Conservation (phyloP, 2,329 filamentous ascomycete species). For the Mollisia scopiformis region DNA sequence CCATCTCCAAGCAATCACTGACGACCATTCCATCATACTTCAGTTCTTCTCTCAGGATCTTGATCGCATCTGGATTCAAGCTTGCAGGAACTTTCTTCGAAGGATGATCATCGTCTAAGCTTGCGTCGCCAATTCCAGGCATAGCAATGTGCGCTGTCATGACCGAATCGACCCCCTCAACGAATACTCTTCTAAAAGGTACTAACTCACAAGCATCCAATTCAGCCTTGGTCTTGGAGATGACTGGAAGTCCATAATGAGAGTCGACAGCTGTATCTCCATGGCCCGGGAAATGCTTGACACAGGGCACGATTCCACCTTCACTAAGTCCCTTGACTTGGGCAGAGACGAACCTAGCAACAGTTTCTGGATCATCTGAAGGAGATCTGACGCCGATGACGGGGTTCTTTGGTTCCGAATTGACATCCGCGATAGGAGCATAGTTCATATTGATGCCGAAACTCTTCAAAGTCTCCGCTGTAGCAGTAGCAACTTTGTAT, state of each 20-base stretch:
- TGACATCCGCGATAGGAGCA: conserved; percentile 47
- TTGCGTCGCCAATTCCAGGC: conserved; percentile 33
- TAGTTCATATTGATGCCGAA: conserved; percentile 51
- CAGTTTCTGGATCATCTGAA: conserved; percentile 44
- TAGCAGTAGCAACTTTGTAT: conserved; percentile 41
- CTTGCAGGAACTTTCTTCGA: conserved; percentile 41
- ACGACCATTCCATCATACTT: conserved; percentile 46
- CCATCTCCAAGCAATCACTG: conserved; percentile 49
- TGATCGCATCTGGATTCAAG: conserved; percentile 40
- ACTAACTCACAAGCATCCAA: conserved; percentile 45
- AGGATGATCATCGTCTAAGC: conserved; percentile 2
- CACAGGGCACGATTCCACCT: conserved; percentile 43
- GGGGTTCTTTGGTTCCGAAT: conserved; percentile 46
- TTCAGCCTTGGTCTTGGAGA: conserved; percentile 40
- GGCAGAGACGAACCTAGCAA: conserved; percentile 44
- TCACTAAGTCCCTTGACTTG: conserved; percentile 42
- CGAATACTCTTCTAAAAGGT: conserved; percentile 45
- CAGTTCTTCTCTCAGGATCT: conserved; percentile 45
- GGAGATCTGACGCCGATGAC: conserved; percentile 47
- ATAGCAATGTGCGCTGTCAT: conserved; percentile 50
- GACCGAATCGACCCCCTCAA: conserved; percentile 44
- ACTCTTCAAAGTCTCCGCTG: conserved; percentile 41
- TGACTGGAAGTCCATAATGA: conserved; percentile 45
- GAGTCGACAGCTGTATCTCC: conserved; percentile 48
- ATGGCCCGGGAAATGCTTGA: conserved; percentile 50